Evolutionary conservation across 768 basidiomycete species (phyloP).

Genomic region (Boletus vermiculosoides): DNA sequence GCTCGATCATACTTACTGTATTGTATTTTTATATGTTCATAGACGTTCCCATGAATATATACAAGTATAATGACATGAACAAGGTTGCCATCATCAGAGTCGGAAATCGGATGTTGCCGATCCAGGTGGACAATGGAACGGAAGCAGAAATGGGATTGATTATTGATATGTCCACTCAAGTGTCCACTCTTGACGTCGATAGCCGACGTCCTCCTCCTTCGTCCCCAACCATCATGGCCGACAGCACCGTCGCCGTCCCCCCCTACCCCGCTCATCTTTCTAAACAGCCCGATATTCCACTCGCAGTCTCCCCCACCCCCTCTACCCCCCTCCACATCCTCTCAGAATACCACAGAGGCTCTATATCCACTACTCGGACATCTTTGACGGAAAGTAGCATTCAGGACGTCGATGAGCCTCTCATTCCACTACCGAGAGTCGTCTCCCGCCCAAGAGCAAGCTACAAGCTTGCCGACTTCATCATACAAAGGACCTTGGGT

Average conservation of each 20-base stretch:
- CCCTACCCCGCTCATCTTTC: background rate
- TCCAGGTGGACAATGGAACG: slow-evolving; percentile 19
- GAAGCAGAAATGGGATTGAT: slow-evolving; percentile 4
- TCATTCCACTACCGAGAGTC: slow-evolving; percentile 34
- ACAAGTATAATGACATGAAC: slow-evolving; percentile 18
- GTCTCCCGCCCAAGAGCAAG: slow-evolving; percentile 56
- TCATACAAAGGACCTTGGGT: slow-evolving; percentile 80
- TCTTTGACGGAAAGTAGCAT: slow-evolving; percentile 54
- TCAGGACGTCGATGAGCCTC: slow-evolving; percentile 37
- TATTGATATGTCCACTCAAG: background rate
- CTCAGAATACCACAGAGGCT: slow-evolving; percentile 57
- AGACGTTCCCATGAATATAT: slow-evolving; percentile 1
- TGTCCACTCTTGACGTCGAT: slow-evolving; percentile 10
- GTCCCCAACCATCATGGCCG: slow-evolving; percentile 19
- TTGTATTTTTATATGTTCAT: slow-evolving; percentile 12
- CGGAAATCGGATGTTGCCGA: slow-evolving; percentile 23
- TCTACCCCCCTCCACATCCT: slow-evolving; percentile 27
- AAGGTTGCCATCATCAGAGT: slow-evolving; percentile 11
- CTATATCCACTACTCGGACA: slow-evolving; percentile 65
- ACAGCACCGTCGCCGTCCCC: background rate
- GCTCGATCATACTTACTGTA: slow-evolving; percentile 7
- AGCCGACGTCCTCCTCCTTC: slow-evolving; percentile 10
- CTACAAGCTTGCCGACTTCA: slow-evolving; percentile 75
- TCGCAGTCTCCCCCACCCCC: background rate
- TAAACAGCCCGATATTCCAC: slow-evolving; percentile 10